phyloP scores from a whole-genome alignment of 345 rosid species.

The Citrus cavaleriei region DNA sequence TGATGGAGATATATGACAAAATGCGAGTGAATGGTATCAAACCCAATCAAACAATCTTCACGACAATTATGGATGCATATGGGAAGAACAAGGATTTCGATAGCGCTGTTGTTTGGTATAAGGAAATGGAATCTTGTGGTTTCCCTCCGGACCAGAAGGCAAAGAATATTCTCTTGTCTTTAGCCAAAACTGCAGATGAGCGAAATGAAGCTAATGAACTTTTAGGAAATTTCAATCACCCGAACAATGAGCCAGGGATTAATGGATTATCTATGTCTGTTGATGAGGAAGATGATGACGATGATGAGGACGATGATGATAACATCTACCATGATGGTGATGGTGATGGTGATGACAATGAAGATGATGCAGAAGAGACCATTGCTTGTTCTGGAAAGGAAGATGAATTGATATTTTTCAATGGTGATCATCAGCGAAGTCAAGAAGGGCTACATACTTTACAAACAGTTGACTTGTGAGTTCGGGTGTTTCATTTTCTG shows the following conservation, averaged over 20 bases:
- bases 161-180: constrained; percentile 73
- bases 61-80: constrained; percentile 83
- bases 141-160: constrained; percentile 82
- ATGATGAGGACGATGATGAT: constrained; percentile 2
- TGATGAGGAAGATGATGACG: constrained; percentile 35
- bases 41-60: constrained; percentile 78
- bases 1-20: constrained; percentile 68
- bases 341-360: not conserved
- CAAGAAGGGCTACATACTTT: constrained; percentile 1
- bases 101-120: constrained; percentile 80
- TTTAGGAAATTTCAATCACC: constrained; percentile 32
- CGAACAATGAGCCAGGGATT: constrained; percentile 14
- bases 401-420: not conserved
- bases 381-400: constrained; percentile 6
- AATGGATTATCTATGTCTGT: constrained; percentile 22
- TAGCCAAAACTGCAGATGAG: constrained; percentile 70
- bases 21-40: constrained; percentile 58
- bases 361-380: not conserved
- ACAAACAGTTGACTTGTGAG: constrained; percentile 7
- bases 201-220: constrained; percentile 58
- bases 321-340: not conserved
- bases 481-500: not conserved
- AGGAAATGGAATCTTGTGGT: constrained; percentile 74
- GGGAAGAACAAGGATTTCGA: constrained; percentile 80
- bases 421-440: constrained; percentile 1